phyloP scores from a whole-genome alignment of 2,329 filamentous ascomycete genomes.

The Juglanconis juglandina region DNA sequence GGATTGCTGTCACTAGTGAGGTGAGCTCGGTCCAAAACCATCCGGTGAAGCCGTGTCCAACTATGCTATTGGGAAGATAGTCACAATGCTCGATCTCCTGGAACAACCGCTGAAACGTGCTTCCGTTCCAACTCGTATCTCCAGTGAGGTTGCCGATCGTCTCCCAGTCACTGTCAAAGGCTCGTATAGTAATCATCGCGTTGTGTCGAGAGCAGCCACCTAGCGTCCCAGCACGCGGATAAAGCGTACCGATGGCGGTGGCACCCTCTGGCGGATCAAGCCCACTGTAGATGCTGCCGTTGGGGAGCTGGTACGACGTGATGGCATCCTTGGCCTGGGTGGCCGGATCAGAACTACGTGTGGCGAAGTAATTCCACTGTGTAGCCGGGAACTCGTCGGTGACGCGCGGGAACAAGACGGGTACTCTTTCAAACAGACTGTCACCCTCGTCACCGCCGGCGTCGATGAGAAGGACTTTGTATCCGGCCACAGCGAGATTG shows the following conservation, averaged over 20 bases:
- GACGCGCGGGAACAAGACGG: slow-evolving; percentile 45
- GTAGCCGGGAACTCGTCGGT: slow-evolving; percentile 52
- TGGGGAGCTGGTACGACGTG: slow-evolving; percentile 51
- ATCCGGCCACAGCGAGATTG: slow-evolving; percentile 11
- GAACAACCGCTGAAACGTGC: slow-evolving; percentile 50
- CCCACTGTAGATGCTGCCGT: slow-evolving; percentile 51
- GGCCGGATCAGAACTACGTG: slow-evolving; percentile 53
- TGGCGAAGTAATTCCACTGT: slow-evolving; percentile 63
- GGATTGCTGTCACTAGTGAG: slow-evolving; percentile 46
- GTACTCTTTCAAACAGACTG: slow-evolving; percentile 21
- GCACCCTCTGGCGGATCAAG: slow-evolving; percentile 50
- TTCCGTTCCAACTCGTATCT: slow-evolving; percentile 47
- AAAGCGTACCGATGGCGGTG: slow-evolving; percentile 50
- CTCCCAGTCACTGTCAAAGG: slow-evolving; percentile 51
- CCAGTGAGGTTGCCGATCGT: slow-evolving; percentile 51
- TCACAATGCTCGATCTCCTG: slow-evolving; percentile 43
- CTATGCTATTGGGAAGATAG: slow-evolving; percentile 36
- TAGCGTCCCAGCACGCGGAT: slow-evolving; percentile 54
- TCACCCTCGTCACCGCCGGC: slow-evolving; percentile 56
- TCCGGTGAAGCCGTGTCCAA: slow-evolving; percentile 55
- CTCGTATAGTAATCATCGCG: slow-evolving; percentile 50
- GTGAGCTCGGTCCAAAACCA: slow-evolving; percentile 53
- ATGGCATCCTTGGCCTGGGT: slow-evolving; percentile 56
- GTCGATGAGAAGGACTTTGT: slow-evolving; percentile 36
- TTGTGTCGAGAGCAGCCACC: slow-evolving; percentile 58